A percentile compares a stretch with the other conserved stretches of the same genome.
Conservation (phyloP, 176 grass and related monocot genomes). For the Musa schizocarpa region DNA sequence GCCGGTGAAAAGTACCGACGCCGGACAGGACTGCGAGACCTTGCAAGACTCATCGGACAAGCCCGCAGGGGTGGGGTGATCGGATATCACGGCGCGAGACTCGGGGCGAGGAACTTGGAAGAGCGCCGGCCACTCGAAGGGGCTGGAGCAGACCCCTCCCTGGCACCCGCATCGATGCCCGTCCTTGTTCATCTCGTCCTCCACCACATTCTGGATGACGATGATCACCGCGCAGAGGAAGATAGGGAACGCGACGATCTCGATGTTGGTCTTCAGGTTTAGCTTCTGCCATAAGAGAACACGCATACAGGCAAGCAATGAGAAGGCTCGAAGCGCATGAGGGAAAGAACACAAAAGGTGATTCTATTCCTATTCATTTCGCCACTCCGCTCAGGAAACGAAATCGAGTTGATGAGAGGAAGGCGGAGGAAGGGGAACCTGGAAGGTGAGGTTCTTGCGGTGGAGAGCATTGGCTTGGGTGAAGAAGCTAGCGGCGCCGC, state of each 20-base stretch:
- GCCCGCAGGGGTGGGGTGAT: constrained; percentile 10
- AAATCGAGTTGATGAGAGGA: neutral
- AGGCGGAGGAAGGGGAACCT: constrained; percentile 25
- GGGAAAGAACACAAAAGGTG: neutral
- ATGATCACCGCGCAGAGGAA: constrained; percentile 60
- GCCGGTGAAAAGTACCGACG: constrained; percentile 52
- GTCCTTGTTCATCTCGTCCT: constrained; percentile 61
- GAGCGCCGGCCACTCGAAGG: constrained; percentile 49
- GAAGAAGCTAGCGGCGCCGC: constrained; percentile 41
- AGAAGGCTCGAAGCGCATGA: neutral
- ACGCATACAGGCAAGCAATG: no score
- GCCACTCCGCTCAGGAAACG: neutral
- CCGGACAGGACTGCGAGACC: constrained; percentile 44
- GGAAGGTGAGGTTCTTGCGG: constrained; percentile 96
- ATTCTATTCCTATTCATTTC: no score
- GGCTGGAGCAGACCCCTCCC: constrained; percentile 48
- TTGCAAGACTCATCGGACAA: constrained; percentile 47
- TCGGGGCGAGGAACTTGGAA: constrained; percentile 49
- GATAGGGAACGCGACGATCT: constrained; percentile 58
- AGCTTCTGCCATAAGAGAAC: constrained; percentile 31
- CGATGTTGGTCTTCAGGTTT: constrained; percentile 74
- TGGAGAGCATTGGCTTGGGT: constrained; percentile 96
- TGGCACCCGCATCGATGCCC: constrained; percentile 61
- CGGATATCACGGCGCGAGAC: constrained; percentile 27
- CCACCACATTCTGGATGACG: constrained; percentile 35